Base-by-base conservation (phyloP, 108 stramenopile genomes). In the Phaeodactylum tricornutum region DNA sequence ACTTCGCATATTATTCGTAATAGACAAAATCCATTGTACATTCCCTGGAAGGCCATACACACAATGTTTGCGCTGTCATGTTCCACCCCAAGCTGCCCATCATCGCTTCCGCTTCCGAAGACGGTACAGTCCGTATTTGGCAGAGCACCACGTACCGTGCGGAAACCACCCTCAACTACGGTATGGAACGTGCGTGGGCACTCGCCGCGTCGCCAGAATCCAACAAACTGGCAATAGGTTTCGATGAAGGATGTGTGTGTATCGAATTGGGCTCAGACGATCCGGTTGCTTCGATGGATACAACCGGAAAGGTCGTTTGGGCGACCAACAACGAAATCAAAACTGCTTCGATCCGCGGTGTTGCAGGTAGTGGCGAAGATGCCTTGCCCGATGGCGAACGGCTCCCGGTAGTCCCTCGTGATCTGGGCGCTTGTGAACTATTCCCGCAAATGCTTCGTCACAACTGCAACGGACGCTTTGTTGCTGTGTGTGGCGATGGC, bases 51-150 rank as follows among this genome's bases (percentile, higher is more conserved):
- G 98, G 97, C 24, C 98, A 99, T 73, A 64, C 83, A 12, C 85
- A 97, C 74, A 99, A 98, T 75, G 82, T 99, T 20, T 92, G 94
- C 50, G 80, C 93, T 11, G 97, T 98, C 34, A 62, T 90, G 69
- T 99, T 98, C 79, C 98, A 99, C 69, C 97, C 97, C 39, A 93
- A 94, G 48, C 75, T 99, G 14, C 98, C 98, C 31, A 70, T 99
- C 37, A 95, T 99, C 61, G 69, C 92, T 16, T 89, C 87, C 28
- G 97, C 90, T n/a, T 80, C 83, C 24, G 98, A 98, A 63, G 98
- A 98, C 61, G 97, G 98, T 22, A 98, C 97, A 22, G 93, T 99
- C 23, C 80, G 97, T 27, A 75, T 99, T 32, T 99, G 97, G 96
- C 96, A 98, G 69, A 64, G 72, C 51, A 92, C 95, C 22, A 99